These are phyloP conservation scores for Aotearoamyces nothofagi DNA, from an alignment of 2,329 filamentous ascomycete species.

Conservation along the genomic window DNA sequence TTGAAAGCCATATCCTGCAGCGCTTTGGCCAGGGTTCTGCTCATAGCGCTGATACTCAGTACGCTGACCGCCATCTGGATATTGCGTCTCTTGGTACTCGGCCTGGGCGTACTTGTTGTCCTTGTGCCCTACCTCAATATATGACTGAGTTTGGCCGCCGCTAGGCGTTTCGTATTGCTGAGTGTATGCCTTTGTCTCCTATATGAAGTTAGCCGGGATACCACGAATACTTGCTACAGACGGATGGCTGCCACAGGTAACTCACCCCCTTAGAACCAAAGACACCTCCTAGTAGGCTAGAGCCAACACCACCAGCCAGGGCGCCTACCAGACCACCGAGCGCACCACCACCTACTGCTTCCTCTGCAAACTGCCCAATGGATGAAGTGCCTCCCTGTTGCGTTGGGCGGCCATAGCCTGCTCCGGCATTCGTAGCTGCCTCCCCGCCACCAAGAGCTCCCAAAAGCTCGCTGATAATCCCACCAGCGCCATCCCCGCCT, in stretches of 20 bases:
- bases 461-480: slow-evolving; percentile 41
- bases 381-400: slow-evolving; percentile 10
- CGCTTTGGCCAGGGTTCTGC: slow-evolving; percentile 21
- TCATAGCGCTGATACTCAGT: slow-evolving; percentile 49
- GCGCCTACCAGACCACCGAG: slow-evolving; percentile 58
- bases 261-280: slow-evolving; percentile 37
- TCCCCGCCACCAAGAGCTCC: slow-evolving; percentile 29
- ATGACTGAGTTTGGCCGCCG: slow-evolving; percentile 43
- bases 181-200: slow-evolving; percentile 37
- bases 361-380: slow-evolving; percentile 35
- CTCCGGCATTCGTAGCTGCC: slow-evolving; percentile 11
- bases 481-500: slow-evolving; percentile 35
- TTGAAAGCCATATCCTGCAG: slow-evolving; percentile 39
- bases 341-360: slow-evolving; percentile 47
- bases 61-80: slow-evolving; percentile 37
- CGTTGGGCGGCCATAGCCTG: slow-evolving; percentile 13
- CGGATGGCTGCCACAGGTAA: too few relatives aligned
- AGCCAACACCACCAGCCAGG: slow-evolving; percentile 49
- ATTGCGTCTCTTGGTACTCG: slow-evolving; percentile 34
- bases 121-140: slow-evolving; percentile 44
- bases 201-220: too few relatives aligned
- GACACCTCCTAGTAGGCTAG: slow-evolving; percentile 47
- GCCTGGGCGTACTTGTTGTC: slow-evolving; percentile 15
- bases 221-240: too few relatives aligned
- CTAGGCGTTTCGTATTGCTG: slow-evolving; percentile 39